Conservation (phyloP, 441 rosid species). For the Aquilaria agallochum region DNA sequence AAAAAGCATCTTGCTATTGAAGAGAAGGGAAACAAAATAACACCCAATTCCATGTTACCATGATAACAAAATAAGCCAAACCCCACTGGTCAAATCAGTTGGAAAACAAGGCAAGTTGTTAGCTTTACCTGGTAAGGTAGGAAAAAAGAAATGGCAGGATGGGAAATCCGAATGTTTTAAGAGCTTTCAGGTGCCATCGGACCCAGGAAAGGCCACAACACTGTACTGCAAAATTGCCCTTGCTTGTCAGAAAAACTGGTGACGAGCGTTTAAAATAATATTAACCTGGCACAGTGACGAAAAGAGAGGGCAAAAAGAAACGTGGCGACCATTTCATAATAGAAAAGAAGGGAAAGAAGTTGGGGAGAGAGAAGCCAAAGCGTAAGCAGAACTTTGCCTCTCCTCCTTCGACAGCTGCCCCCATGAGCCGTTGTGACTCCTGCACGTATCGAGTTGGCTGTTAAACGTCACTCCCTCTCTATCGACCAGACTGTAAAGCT, state of each 20-base stretch:
- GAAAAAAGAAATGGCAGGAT: conserved; percentile 13
- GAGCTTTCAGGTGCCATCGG: conserved; percentile 20
- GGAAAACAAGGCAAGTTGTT: conserved; percentile 17
- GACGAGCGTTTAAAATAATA: neutral
- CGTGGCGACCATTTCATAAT: conserved; percentile 7
- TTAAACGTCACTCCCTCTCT: conserved; percentile 1
- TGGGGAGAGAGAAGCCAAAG: conserved; percentile 5
- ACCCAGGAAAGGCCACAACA: conserved; percentile 29
- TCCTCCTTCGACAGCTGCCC: conserved; percentile 45
- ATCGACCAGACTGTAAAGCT: no score
- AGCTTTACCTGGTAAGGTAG: conserved; percentile 22
- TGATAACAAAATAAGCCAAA: neutral
- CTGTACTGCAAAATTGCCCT: conserved; percentile 36
- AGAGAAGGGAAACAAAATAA: conserved; percentile 3
- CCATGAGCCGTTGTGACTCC: conserved; percentile 20
- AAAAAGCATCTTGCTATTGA: neutral
- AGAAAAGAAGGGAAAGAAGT: conserved; percentile 7
- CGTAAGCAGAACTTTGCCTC: conserved; percentile 18
- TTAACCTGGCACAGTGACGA: conserved; percentile 5
- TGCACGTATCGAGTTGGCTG: conserved; percentile 28
- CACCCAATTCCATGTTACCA: conserved; percentile 4
- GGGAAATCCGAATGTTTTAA: conserved; percentile 21
- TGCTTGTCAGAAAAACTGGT: conserved; percentile 18
- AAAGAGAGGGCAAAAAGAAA: conserved; percentile 10
- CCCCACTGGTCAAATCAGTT: conserved; percentile 33